Evolutionary conservation across 768 basidiomycete genomes (phyloP), one percentile per base, ranked within the genome.

Genomic region (Tulasnella sp.): DNA sequence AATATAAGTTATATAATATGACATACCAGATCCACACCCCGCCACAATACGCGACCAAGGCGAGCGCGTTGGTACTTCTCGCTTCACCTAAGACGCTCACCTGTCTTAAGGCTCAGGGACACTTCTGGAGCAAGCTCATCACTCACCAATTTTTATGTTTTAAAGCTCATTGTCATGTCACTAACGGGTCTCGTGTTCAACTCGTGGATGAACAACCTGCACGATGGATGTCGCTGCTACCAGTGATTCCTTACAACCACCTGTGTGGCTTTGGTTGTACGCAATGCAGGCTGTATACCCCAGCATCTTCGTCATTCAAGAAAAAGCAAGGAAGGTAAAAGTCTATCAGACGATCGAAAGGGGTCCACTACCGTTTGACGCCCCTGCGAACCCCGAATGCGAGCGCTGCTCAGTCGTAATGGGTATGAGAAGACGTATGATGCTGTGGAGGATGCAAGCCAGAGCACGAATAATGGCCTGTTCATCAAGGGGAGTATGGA

Each of bases 231-330:
- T 47, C 56, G 26, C 27, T 5, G 43, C 47, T 10, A 58, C 49
- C 56, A 23, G 17, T 21, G 47, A 58, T 24, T 42, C 56, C 3
- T 13, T 58, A 1, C 56, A 42, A n/a, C 47, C 56, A 3, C 56
- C 56, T 2, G 17, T 58, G 2, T 58, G 56, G 56, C 48, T 58
- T 43, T 19, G 49, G 44, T 27, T 58, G 24, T 58, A 58, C 47
- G 56, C 56, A 8, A 45, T 58, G 44, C 56, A 58, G 21, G 56
- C 56, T 7, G 56, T 43, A 5, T 48, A 58, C 24, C 56, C 56
- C 1, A 43, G 56, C 9, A 13, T 58, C 24, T 27, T 58, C 47
- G 29, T 58, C 43, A 58, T 58, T 5, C 45, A 24, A 10, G 56
- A 58, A 29, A 43, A 58, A 23, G 45, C 34, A 19, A 43, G 27